phyloP scores from a whole-genome alignment of 805 yeast species.

The Yamadazyma scolyti region DNA sequence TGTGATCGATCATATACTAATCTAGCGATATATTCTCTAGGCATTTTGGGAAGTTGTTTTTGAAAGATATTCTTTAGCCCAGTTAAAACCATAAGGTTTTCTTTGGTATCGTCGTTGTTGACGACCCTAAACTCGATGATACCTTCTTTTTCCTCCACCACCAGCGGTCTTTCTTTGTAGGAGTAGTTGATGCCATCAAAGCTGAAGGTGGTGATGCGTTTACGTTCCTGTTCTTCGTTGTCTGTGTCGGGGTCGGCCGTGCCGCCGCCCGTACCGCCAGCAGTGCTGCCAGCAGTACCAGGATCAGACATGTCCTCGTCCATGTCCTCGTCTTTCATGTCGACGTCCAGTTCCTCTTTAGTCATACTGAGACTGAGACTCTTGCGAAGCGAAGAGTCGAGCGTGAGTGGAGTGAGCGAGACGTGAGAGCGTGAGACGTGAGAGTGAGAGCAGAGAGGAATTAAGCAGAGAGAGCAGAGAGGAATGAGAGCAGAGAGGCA shows the following conservation, averaged over 20 bases:
- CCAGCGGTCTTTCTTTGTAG: conserved; percentile 91
- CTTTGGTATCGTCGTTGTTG: conserved; percentile 86
- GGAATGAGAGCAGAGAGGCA: too few species aligned
- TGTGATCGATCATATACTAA: conserved; percentile 93
- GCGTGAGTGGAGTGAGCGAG: too few species aligned
- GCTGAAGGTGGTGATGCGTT: conserved; percentile 46
- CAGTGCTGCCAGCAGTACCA: conserved; percentile 13
- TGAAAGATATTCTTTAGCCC: conserved; percentile 96
- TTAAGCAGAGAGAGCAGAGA: too few species aligned
- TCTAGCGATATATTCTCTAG: conserved; percentile 91
- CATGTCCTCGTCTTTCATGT: conserved; percentile 16
- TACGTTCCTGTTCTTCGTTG: conserved; percentile 33
- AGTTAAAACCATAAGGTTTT: conserved; percentile 85
- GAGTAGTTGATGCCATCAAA: conserved; percentile 79
- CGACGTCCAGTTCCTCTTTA: conserved; percentile 9
- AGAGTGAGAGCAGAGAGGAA: too few species aligned
- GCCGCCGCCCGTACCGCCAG: conserved; percentile 8
- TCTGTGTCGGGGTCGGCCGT: conserved; percentile 21
- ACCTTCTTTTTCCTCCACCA: conserved; percentile 88
- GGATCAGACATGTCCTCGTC: too few species aligned
- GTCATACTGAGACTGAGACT: too few species aligned
- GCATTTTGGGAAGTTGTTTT: conserved; percentile 98
- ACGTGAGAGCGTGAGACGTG: too few species aligned
- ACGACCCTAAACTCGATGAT: conserved; percentile 94
- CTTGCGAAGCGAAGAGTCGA: too few species aligned